phyloP scores from a whole-genome alignment of 2,329 filamentous ascomycete species.

The Verticillium albo-atrum region DNA sequence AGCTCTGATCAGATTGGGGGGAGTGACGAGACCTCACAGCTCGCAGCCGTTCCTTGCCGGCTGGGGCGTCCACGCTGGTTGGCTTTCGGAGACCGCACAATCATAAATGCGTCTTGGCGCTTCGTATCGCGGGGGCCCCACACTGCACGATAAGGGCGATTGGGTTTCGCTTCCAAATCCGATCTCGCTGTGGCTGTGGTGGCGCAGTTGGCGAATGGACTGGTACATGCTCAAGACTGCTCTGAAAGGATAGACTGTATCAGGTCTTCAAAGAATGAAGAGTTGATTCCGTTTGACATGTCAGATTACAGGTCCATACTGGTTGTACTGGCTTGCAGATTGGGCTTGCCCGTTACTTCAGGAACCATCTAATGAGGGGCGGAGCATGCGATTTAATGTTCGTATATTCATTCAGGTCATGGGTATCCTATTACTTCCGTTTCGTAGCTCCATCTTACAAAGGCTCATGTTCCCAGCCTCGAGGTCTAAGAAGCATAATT shows the following conservation, averaged over 20 bases:
- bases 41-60: not conserved
- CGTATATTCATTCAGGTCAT: not conserved
- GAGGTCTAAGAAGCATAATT: constrained; percentile 27
- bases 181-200: not conserved
- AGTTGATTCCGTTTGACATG: too few species aligned
- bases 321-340: too few species aligned
- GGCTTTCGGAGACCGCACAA: constrained; percentile 1
- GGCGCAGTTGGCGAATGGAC: too few species aligned
- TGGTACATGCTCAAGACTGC: too few species aligned
- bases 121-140: not conserved
- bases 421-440: not conserved
- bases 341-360: too few species aligned
- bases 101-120: not conserved
- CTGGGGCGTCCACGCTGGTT: not conserved
- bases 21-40: constrained; percentile 1
- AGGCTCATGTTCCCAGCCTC: not conserved
- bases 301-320: too few species aligned
- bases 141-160: not conserved
- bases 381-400: not conserved
- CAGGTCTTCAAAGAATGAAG: too few species aligned
- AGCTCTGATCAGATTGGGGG: constrained; percentile 1
- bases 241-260: too few species aligned
- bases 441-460: not conserved
- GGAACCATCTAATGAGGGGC: too few species aligned
- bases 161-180: not conserved